Base-by-base conservation (phyloP, 495 filamentous ascomycete genomes). In the Penicillium paradoxum region DNA sequence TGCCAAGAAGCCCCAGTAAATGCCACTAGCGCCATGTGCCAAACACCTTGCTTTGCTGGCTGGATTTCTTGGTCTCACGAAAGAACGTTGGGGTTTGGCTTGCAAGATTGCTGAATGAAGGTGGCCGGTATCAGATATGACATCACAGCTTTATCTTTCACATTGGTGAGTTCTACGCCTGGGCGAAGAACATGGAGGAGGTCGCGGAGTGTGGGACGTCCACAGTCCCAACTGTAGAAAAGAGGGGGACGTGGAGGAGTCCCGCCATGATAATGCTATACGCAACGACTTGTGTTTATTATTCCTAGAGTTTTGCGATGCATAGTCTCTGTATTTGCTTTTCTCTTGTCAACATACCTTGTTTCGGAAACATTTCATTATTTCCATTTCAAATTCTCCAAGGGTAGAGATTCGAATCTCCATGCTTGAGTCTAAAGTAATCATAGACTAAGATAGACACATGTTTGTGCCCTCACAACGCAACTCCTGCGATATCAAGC, bases 1-100 rank as follows among this genome's bases (percentile, higher is more conserved):
- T 22, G 50, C 54, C 38, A 86, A 85, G 76, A 86, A 87, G 72
- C 75, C 76, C 0, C 78, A 81, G 68, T 81, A 77, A 65, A 60
- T 39, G 55, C 14, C 34, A 4, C 15, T 15, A 29, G 25, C 22
- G 7, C 17, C 18, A 41, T 41, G 21, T 36, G 50, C 18, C 29
- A 27, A 13, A 22, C 30, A 40, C 34, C 37, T 51, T 13, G 22
- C 27, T 29, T 29, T 45, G 42, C 50, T 39, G 15, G 17, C 42
- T 27, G 22, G 18, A 33, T 36, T 42, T 51, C 33, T 3, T 29
- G 24, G 10, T 13, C 11, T n/a, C 24, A 17, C 33, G 32, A 46
- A 50, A 25, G 19, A 27, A 21, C 34, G 7, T 41, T 21, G 11
- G 11, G 13, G 14, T 38, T 48, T 14, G 4, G 22, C 1, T 29